Conservation (phyloP, 163 green algal genomes). For the Chloromonas sp. region DNA sequence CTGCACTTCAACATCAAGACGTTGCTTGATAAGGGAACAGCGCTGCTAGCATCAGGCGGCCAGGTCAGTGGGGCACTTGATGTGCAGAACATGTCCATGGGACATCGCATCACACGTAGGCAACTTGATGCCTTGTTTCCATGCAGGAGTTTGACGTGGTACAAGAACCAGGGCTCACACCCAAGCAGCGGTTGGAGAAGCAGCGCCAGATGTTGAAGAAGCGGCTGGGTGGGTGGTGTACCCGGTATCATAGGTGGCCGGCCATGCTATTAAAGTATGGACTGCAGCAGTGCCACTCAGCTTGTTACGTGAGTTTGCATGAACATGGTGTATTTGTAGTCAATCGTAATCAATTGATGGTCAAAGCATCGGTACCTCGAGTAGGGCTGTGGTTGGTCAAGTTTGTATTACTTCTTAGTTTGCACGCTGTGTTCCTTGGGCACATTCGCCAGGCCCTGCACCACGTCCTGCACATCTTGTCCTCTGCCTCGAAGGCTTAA, state of each 20-base stretch:
- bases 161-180: constrained; percentile 23
- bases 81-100: not conserved
- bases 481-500: no score
- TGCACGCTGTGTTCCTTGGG: no score
- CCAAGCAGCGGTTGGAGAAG: constrained; percentile 49
- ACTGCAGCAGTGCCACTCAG: not conserved
- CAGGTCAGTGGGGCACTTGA: constrained; percentile 39
- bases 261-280: constrained; percentile 28
- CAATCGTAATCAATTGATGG: no score
- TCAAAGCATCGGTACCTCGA: no score
- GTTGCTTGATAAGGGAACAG: constrained; percentile 57
- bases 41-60: constrained; percentile 65
- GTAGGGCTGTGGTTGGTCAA: no score
- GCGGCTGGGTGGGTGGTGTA: constrained; percentile 34
- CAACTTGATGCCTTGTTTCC: not conserved
- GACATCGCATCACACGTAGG: not conserved
- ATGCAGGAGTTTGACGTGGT: constrained; percentile 65
- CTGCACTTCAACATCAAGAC: constrained; percentile 29
- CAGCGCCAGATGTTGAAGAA: constrained; percentile 59
- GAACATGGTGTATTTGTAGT: no score
- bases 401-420: no score
- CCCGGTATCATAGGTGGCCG: not conserved
- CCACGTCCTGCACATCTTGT: no score
- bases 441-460: no score
- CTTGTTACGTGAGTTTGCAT: not conserved